phyloP scores from a whole-genome alignment of 2,329 filamentous ascomycete species.

The Nemania serpens region DNA sequence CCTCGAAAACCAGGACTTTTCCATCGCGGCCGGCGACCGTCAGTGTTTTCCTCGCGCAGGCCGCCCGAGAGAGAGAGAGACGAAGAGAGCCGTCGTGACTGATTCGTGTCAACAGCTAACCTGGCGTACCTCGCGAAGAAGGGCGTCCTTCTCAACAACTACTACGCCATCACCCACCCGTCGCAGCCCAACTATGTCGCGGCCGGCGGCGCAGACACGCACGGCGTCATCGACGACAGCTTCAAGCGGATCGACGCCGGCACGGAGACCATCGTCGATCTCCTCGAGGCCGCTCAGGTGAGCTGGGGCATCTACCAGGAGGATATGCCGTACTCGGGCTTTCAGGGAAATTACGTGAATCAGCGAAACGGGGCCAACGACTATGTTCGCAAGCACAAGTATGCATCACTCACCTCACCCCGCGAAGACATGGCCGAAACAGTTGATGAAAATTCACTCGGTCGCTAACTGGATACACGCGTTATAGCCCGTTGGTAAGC shows the following conservation, averaged over 20 bases:
- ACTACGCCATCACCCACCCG: conserved; percentile 60
- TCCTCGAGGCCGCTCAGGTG: conserved; percentile 53
- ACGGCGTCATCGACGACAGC: conserved; percentile 59
- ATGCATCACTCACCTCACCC: too few relatives aligned
- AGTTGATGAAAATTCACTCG: neutral
- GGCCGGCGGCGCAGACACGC: conserved; percentile 60
- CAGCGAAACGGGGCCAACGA: conserved; percentile 59
- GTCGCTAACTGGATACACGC: conserved; percentile 1
- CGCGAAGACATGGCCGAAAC: neutral
- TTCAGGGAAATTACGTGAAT: conserved; percentile 56
- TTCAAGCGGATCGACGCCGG: conserved; percentile 50
- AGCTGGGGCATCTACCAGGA: conserved; percentile 60
- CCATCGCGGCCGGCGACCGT: conserved; percentile 55
- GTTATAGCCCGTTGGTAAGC: conserved; percentile 38
- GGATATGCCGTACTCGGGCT: conserved; percentile 56
- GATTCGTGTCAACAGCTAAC: conserved; percentile 39
- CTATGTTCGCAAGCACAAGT: conserved; percentile 71
- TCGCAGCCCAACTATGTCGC: conserved; percentile 66
- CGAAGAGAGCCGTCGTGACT: neutral
- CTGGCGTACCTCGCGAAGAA: conserved; percentile 54
- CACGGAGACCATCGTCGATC: conserved; percentile 54
- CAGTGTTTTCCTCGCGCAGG: conserved; percentile 6
- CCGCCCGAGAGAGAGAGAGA: too few relatives aligned
- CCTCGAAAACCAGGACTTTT: conserved; percentile 64
- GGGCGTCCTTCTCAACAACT: conserved; percentile 61